Conservation (phyloP, 306 rosid species). For the Herpetospermum pedunculosum region DNA sequence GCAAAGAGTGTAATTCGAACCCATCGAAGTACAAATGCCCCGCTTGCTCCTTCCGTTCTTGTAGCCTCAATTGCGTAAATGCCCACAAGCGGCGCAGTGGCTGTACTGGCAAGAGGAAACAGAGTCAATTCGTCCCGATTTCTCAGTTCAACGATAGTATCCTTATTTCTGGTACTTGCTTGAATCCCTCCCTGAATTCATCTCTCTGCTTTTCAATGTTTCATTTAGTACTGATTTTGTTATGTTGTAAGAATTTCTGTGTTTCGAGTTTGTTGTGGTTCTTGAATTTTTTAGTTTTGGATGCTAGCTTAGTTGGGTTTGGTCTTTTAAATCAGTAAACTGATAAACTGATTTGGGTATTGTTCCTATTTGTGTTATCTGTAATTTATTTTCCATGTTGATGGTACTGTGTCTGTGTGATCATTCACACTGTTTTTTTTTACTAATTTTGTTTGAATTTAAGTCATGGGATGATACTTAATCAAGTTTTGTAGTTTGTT, state of each 20-base stretch:
- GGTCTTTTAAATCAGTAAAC: not conserved
- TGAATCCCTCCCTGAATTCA: not conserved
- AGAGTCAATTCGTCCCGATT: slow-evolving; percentile 53
- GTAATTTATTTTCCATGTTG: not conserved
- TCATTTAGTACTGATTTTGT: not conserved
- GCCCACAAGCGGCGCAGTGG: slow-evolving; percentile 62
- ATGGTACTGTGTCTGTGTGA: not conserved
- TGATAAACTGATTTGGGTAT: not conserved
- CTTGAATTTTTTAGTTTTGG: not conserved
- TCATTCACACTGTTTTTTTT: not conserved
- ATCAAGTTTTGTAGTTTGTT: not conserved
- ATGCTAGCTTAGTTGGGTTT: not conserved
- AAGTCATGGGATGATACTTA: not conserved
- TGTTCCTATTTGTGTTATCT: not conserved
- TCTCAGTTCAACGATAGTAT: slow-evolving; percentile 55
- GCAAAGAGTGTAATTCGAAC: slow-evolving; percentile 65
- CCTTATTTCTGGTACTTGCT: slow-evolving; percentile 68
- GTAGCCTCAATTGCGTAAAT: slow-evolving; percentile 74
- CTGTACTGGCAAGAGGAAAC: slow-evolving; percentile 67
- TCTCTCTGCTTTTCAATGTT: not conserved
- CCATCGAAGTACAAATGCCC: slow-evolving; percentile 79
- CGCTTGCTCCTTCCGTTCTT: slow-evolving; percentile 65
- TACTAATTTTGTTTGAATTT: not conserved
- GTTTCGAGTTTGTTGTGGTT: not conserved
- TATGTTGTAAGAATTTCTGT: not conserved